Base-by-base conservation (phyloP, 2,329 filamentous ascomycete genomes). In the Colletotrichum tropicicola region DNA sequence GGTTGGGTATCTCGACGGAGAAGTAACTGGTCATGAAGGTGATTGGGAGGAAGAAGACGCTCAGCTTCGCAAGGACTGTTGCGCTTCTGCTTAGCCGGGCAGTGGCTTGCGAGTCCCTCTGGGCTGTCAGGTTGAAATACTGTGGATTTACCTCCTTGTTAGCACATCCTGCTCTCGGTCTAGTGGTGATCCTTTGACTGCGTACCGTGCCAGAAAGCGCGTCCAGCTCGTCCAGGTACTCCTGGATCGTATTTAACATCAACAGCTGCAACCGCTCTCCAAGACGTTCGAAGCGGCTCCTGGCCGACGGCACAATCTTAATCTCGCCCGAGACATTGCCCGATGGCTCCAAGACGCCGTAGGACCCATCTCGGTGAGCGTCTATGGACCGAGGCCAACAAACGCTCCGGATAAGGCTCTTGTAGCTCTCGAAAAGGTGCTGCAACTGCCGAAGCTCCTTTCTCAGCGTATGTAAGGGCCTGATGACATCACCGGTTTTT, bases 71-170 rank as follows among this genome's bases (percentile, higher is more conserved):
- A 10, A 94, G 82, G 5, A 94, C 79, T 5, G 92, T 87, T 4
- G 91, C 92, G 68, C 91, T 89, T 61, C 91, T 83, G 0, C 91
- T 93, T 19, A 94, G 83, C 19, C 89, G 85, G 64, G 92, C 91
- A 10, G 92, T 91, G 4, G 88, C 87, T 68, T 89, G 86, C 0
- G 90, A 92, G 74, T 93, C 90, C 73, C 91, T 92, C 71, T 93
- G 88, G 17, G 91, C 88, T 62, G 91, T 92, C 68, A 94, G 83
- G 74, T 91, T 92, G 82, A 93, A 93, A 74, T 93, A 93, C 89
- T 92, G 63, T 25, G 37, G 9, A 13, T 21, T 55, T 12, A 51
- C 17, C 47, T 13, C 21, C 4, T 65, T 53, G 73, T 63, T 70
- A 45, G n/a, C 37, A 44, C 6, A 27, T 21, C 19, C 21, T 27